Percentiles rank a stretch among this genome's conserved stretches.
These are phyloP conservation scores for Lachnellula suecica DNA, from an alignment of 2,329 filamentous ascomycete genomes.

Conservation along the genomic window DNA sequence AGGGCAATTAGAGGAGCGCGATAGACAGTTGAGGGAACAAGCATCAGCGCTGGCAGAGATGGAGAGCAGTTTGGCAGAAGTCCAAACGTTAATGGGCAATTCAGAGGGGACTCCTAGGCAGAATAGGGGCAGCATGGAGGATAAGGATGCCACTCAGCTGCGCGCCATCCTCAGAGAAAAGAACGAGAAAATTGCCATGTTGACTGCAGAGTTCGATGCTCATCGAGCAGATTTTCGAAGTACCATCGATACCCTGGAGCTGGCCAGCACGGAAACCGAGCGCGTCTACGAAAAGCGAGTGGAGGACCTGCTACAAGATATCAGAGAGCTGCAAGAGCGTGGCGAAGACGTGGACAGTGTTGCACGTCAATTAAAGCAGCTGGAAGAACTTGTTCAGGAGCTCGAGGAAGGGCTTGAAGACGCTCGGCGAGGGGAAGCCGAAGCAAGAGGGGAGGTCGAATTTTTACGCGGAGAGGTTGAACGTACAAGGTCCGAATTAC, in stretches of 20 bases:
- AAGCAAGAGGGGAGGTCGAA: conserved; percentile 93
- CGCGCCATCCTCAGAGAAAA: conserved; percentile 86
- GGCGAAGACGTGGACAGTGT: conserved; percentile 90
- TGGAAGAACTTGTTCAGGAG: conserved; percentile 95
- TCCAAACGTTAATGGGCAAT: conserved; percentile 68
- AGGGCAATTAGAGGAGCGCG: conserved; percentile 76
- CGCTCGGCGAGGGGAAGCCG: conserved; percentile 87
- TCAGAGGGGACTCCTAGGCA: conserved; percentile 47
- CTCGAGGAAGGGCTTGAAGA: conserved; percentile 96
- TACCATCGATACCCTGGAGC: conserved; percentile 93
- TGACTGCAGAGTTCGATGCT: conserved; percentile 91
- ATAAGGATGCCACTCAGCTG: conserved; percentile 74
- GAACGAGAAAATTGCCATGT: conserved; percentile 91
- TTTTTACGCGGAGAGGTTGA: conserved; percentile 95
- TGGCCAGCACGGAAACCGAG: conserved; percentile 94
- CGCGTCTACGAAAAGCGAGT: conserved; percentile 94
- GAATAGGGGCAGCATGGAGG: conserved; percentile 53
- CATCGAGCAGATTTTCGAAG: conserved; percentile 95
- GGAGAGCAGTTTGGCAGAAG: conserved; percentile 81
- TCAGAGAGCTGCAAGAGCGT: conserved; percentile 78
- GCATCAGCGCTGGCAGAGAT: conserved; percentile 81
- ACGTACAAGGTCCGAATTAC: conserved; percentile 81
- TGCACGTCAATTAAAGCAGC: conserved; percentile 85
- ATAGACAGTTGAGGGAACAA: conserved; percentile 87
- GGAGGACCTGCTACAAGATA: conserved; percentile 78